Evolutionary conservation across 2,329 filamentous ascomycete genomes (phyloP), one percentile per base, ranked within the genome.

Genomic region (Penicillium digitatum): DNA sequence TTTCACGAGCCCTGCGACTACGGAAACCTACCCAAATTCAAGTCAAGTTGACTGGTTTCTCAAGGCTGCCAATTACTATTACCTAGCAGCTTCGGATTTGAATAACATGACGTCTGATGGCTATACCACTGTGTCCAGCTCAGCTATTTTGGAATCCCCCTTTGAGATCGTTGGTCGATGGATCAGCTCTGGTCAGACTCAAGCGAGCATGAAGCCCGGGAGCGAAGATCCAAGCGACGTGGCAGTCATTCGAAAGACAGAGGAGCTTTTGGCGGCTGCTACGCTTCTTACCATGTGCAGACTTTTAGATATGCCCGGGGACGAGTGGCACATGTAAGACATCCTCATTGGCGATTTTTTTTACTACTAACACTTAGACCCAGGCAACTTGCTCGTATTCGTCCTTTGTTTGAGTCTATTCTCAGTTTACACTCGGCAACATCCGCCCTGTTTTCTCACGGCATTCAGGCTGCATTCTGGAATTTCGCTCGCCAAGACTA

Each of bases 271-370:
- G 9, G 82, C 83, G 4, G 81, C 83, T 3, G 81, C 82, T 1
- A 80, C 81, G 0, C 83, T 87, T 1, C 72, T 87, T 1, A 85
- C 82, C 54, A 78, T 82, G 0, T 87, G 85, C 52, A 84, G 86
- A 57, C 80, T 86, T 38, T 68, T 87, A n/a, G 82, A 86, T 64
- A 79, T 81, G 3, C 82, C 81, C 1, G 81, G 80, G 2, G 76
- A 78, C 0, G 82, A 82, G 31, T 87, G 83, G 83, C 77, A 80
- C 31, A 77, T 62, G 72, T 74, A 59, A 55, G 70, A 63, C 43
- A n/a, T 9, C 12, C 14, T 31, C 29, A 26, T 37, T 20, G 7
- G 10, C 6, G 11, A 22, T 7, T 11, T 37, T 10, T 31, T 18
- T 16, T 12, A 22, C 20, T 40, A 52, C 58, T 66, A 38, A 63